A percentile compares a stretch with the other conserved stretches of the same genome.
Conservation (phyloP, 202 grass and related monocot species). For the Tripidium arundinaceum region DNA sequence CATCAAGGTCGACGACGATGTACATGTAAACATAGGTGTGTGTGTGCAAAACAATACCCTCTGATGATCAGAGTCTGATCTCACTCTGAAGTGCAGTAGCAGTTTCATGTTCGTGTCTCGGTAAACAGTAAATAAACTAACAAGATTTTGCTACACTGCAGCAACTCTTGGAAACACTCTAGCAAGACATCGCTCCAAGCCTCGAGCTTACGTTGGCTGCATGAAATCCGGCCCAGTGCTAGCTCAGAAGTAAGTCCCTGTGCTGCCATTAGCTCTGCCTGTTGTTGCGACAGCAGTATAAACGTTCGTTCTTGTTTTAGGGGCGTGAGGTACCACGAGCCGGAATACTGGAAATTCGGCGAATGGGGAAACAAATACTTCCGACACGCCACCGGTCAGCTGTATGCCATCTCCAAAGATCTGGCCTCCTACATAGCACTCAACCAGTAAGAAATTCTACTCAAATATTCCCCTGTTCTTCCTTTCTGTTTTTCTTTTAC, state of each 20-base stretch:
- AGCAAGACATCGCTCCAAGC: slow-evolving; percentile 57
- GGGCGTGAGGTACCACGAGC: slow-evolving; percentile 77
- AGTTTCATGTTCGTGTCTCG: not conserved
- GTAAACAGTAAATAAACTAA: not conserved
- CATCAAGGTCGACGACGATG: slow-evolving; percentile 69
- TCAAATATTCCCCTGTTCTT: not conserved
- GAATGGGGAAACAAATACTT: slow-evolving; percentile 89
- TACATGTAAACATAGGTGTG: slow-evolving; percentile 78
- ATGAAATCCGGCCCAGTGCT: slow-evolving; percentile 88
- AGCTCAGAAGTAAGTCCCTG: slow-evolving; percentile 76
- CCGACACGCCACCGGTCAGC: slow-evolving; percentile 67
- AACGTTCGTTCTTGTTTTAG: slow-evolving; percentile 41
- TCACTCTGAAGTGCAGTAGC: not conserved
- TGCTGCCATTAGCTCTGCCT: not conserved
- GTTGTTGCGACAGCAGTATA: not conserved
- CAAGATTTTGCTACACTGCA: slow-evolving; percentile 24
- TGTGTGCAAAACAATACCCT: not conserved
- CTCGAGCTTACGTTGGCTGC: slow-evolving; percentile 71
- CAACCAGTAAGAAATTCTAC: slow-evolving; percentile 56
- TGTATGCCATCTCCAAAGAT: slow-evolving; percentile 91
- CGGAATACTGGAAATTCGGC: slow-evolving; percentile 91
- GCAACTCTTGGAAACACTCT: slow-evolving; percentile 69
- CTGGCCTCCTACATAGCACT: slow-evolving; percentile 86
- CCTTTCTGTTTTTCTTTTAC: not conserved
- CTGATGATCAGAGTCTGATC: not conserved